Base-by-base conservation (phyloP, 305 asterid genomes). In the Ajuga reptans region DNA sequence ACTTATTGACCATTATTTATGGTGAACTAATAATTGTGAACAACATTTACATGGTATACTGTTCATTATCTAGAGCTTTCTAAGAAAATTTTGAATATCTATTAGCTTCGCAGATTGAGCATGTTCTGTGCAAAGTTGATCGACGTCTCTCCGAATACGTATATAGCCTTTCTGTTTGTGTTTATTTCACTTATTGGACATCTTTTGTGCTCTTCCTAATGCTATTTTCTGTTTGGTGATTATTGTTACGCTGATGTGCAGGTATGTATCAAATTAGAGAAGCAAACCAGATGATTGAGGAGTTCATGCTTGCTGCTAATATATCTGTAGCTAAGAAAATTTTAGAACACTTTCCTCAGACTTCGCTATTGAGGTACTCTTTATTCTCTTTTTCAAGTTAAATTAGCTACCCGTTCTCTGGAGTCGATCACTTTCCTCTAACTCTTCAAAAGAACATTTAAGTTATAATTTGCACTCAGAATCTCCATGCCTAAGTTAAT, bases 241-340 rank as follows among this genome's bases (percentile, higher is more conserved):
- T 75, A 60, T 52, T 52, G 46, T 49, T 75, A 17, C 39, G 54
- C 50, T 68, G 77, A 52, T 74, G 68, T 86, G 72, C 92, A 93
- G 99, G 99, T 45, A 93, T 94, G 96, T 94, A 94, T 83, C 99
- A 94, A 84, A 91, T 94, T 79, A 87, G 93, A 64, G 99, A 91
- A 83, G 99, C 99, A 67, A 94, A 94, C 81, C 99, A 94, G 86
- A 94, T 94, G 99, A 91, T 94, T 43, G 99, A 94, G 79, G 99
- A 94, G 86, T 94, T 91, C 77, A 94, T 94, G 99, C 99, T 94
- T 81, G 99, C 97, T 52, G 97, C 99, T 69, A 94, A 94, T 73
- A 87, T 94, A 77, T 88, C 98, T 18, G 99, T 94, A 79, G 95
- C 97, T 76, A 84, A 85, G 82, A 88, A 89, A 70, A 86, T 94